Conservation (phyloP, 441 rosid species). For the Populus trichocarpa region DNA sequence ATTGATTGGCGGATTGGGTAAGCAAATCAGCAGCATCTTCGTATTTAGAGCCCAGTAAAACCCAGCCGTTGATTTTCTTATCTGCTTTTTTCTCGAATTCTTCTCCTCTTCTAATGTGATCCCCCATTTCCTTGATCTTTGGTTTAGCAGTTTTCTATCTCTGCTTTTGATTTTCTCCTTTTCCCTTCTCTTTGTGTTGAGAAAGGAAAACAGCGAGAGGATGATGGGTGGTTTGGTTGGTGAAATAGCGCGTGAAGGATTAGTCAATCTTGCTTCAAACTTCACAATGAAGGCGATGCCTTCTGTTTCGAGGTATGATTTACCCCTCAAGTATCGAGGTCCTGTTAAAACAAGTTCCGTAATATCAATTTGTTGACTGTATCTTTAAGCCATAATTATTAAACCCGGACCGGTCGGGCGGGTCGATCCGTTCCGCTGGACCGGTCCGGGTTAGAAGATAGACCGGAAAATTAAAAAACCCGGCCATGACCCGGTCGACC, state of each 20-base stretch:
- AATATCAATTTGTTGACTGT: no score
- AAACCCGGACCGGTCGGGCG: no score
- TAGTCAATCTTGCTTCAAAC: background rate
- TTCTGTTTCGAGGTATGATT: background rate
- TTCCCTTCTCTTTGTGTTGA: background rate
- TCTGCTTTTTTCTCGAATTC: conserved; percentile 43
- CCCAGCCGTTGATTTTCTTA: conserved; percentile 38
- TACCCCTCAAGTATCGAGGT: background rate
- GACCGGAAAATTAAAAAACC: no score
- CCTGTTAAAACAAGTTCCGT: no score
- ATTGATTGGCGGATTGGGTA: conserved; percentile 37
- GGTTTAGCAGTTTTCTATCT: background rate
- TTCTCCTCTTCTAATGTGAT: conserved; percentile 29
- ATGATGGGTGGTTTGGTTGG: background rate
- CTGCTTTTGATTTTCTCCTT: background rate
- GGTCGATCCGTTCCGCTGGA: no score
- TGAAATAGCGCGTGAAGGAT: background rate
- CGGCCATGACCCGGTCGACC: no score
- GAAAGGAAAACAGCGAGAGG: background rate
- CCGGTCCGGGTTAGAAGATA: no score
- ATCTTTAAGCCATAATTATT: no score
- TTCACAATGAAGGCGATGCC: background rate
- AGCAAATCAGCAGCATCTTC: conserved; percentile 43
- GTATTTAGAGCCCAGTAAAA: conserved; percentile 30
- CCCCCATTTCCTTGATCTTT: conserved; percentile 22